Conservation (phyloP, 148 eudicot genomes). For the Silene uniflora region DNA sequence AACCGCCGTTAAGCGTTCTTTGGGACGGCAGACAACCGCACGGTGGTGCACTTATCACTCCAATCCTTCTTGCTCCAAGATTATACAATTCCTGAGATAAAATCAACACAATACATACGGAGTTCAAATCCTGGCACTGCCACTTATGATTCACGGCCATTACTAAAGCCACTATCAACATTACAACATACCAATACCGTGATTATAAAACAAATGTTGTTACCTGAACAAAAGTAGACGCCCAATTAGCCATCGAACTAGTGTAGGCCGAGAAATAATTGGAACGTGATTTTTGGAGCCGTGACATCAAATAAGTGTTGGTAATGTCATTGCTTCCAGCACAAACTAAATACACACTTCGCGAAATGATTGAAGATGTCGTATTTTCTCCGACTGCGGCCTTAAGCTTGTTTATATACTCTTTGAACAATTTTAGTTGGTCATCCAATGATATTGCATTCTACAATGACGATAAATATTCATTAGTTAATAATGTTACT, state of each 20-base stretch:
- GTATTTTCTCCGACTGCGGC: conserved; percentile 26
- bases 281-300: conserved; percentile 17
- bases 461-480: conserved; percentile 6
- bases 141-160: too few relatives aligned
- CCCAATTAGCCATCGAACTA: conserved; percentile 20
- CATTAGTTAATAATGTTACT: neutral
- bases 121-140: too few relatives aligned
- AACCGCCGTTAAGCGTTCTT: conserved; percentile 49
- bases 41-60: conserved; percentile 50
- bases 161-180: too few relatives aligned
- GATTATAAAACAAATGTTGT: too few relatives aligned
- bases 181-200: too few relatives aligned
- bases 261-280: conserved; percentile 15
- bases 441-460: conserved; percentile 22
- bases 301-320: conserved; percentile 22
- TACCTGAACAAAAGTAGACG: conserved; percentile 30
- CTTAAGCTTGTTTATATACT: conserved; percentile 27
- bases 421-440: conserved; percentile 30
- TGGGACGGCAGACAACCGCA: conserved; percentile 71
- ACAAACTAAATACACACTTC: conserved; percentile 25
- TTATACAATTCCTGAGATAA: conserved; percentile 39
- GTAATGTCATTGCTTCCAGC: conserved; percentile 36
- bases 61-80: conserved; percentile 57
- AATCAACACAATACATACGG: too few relatives aligned
- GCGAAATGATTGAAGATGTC: conserved; percentile 25